Percentiles rank a stretch among this genome's conserved stretches.
These are phyloP conservation scores for Hirsutella minnesotensis DNA, from an alignment of 2,329 filamentous ascomycete genomes.

Conservation along the genomic window DNA sequence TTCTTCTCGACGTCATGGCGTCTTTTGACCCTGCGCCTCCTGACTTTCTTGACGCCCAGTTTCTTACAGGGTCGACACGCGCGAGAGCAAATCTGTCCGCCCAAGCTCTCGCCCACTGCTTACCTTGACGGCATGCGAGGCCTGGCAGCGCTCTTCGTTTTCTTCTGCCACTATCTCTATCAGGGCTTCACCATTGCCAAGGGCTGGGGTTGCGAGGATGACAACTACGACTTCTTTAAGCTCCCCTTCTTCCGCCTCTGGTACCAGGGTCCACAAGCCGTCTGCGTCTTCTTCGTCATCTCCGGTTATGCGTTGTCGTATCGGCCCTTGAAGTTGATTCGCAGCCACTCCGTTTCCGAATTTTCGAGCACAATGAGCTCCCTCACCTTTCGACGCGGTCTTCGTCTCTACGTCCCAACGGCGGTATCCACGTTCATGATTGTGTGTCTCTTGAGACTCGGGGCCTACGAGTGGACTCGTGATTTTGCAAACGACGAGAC, in stretches of 20 bases:
- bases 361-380: conserved; percentile 35
- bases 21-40: conserved; percentile 22
- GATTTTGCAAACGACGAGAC: conserved; percentile 29
- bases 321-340: conserved; percentile 34
- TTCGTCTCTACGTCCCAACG: conserved; percentile 40
- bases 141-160: conserved; percentile 42
- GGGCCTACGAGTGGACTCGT: conserved; percentile 35
- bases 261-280: conserved; percentile 43
- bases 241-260: conserved; percentile 41
- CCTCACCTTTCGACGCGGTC: conserved; percentile 36
- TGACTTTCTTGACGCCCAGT: conserved; percentile 39
- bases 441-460: conserved; percentile 29
- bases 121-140: conserved; percentile 49
- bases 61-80: conserved; percentile 34
- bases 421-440: conserved; percentile 37
- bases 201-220: conserved; percentile 32
- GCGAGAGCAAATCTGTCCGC: conserved; percentile 26
- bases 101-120: conserved; percentile 37
- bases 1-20: conserved; percentile 23
- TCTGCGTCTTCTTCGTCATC: conserved; percentile 51
- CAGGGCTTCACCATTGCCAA: conserved; percentile 39
- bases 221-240: conserved; percentile 34
- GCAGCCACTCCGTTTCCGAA: conserved; percentile 22
- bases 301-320: conserved; percentile 49
- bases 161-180: conserved; percentile 45